These are phyloP conservation scores for Penicillium brevicompactum DNA, from an alignment of 2,329 filamentous ascomycete genomes.

Conservation along the genomic window DNA sequence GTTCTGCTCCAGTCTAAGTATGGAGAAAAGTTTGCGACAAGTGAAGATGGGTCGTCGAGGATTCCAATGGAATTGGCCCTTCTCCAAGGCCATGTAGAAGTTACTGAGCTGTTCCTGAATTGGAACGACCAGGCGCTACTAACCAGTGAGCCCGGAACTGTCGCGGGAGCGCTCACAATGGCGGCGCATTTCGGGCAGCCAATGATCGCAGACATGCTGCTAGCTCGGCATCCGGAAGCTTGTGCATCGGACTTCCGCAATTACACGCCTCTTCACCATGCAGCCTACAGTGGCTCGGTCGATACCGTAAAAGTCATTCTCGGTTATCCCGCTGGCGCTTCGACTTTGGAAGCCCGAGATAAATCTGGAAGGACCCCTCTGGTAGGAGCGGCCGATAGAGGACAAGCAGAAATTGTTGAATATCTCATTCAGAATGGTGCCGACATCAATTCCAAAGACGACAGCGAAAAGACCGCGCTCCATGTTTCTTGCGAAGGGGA, in stretches of 20 bases:
- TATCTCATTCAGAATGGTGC: constrained; percentile 1
- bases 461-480: neutral
- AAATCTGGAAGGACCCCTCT: neutral
- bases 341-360: neutral
- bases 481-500: neutral
- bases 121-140: neutral
- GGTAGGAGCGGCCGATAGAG: neutral
- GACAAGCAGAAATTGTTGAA: neutral
- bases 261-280: neutral
- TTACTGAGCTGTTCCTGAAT: neutral
- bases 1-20: constrained; percentile 2
- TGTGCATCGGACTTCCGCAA: neutral
- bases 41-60: neutral
- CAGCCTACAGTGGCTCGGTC: constrained; percentile 2
- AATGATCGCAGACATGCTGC: neutral
- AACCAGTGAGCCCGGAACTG: neutral
- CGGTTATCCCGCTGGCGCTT: neutral
- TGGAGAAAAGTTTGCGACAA: neutral
- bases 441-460: neutral
- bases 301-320: constrained; percentile 1
- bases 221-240: neutral
- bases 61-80: constrained; percentile 1
- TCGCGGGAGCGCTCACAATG: neutral
- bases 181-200: constrained; percentile 1
- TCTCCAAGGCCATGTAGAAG: neutral